Evolutionary conservation across 2,329 filamentous ascomycete genomes (phyloP).

Genomic region (Pseudonectria foliicola): DNA sequence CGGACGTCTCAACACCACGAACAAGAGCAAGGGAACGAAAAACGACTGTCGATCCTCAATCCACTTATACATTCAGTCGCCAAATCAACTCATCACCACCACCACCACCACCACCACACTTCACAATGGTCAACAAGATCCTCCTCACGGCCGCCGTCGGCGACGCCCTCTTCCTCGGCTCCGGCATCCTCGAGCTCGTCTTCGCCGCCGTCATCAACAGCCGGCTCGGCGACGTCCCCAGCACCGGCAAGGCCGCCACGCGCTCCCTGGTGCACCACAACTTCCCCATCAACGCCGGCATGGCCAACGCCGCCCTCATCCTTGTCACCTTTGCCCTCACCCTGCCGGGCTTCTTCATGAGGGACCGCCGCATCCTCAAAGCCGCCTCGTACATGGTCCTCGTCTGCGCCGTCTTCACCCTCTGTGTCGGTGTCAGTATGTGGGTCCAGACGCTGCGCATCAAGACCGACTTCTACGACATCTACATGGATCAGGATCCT

Average conservation of each 20-base stretch:
- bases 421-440: slow-evolving; percentile 58
- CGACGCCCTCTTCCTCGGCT: slow-evolving; percentile 45
- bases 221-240: slow-evolving; percentile 34
- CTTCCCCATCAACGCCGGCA: slow-evolving; percentile 56
- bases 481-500: slow-evolving; percentile 54
- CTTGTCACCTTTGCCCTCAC: slow-evolving; percentile 63
- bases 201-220: slow-evolving; percentile 48
- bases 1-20: no score
- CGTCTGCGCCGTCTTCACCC: slow-evolving; percentile 55
- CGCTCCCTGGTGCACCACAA: slow-evolving; percentile 45
- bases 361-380: slow-evolving; percentile 63
- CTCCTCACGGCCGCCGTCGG: slow-evolving; percentile 41
- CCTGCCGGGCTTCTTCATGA: slow-evolving; percentile 63
- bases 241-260: slow-evolving; percentile 41
- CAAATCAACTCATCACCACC: no score
- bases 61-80: no score
- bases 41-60: no score
- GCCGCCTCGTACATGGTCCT: slow-evolving; percentile 57
- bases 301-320: slow-evolving; percentile 66
- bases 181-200: slow-evolving; percentile 47
- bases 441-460: slow-evolving; percentile 70
- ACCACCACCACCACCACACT: slow-evolving; percentile 2
- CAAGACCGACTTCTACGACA: slow-evolving; percentile 50
- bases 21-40: no score
- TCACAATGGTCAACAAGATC: slow-evolving; percentile 48